Base-by-base conservation (phyloP, 139 green algal genomes). In the Deuterostichococcus epilithicus region DNA sequence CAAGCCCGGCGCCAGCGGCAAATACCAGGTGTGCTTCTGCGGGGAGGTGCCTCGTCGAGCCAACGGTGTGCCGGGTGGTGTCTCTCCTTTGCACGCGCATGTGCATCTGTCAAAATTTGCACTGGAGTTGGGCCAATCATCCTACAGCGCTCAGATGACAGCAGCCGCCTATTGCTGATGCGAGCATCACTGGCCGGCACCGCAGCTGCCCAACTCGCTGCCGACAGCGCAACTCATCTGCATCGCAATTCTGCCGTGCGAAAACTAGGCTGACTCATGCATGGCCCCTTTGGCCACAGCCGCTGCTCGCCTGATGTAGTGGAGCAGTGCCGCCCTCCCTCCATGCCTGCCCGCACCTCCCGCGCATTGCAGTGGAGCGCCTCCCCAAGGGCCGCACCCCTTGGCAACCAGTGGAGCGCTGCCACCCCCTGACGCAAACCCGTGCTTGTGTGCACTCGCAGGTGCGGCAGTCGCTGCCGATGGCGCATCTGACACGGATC, bases 401-500 rank as follows among this genome's bases (percentile, higher is more conserved):
- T n/a, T n/a, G 42, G 10, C 42, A 52, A 52, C 42, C 42, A 52
- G n/a, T n/a, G n/a, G n/a, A n/a, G n/a, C n/a, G n/a, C n/a, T n/a
- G n/a, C n/a, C n/a, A n/a, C n/a, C n/a, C n/a, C n/a, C n/a, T n/a
- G n/a, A n/a, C n/a, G n/a, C n/a, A n/a, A n/a, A n/a, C n/a, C n/a
- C n/a, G n/a, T n/a, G n/a, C 45, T 60, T 60, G 45, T 23, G 15
- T 15, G 30, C 10, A n/a, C n/a, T 18, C 39, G 45, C 67, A 89
- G 75, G 37, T 89, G 33, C 78, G 84, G 28, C 83, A 83, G 58
- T 85, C 76, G 20, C 74, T 84, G 38, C 28, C 52, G 42, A 65
- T 89, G 59, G 84, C 84, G 70, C 73, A 81, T 33, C 63, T 89
- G 23, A 74, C 76, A 1, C 70, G 75, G 0, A 38, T 89, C 23